Percentiles rank a stretch among this genome's conserved stretches.
These are phyloP conservation scores for Plasmodium gaboni DNA, from an alignment of 169 alveolate species.

Conservation along the genomic window DNA sequence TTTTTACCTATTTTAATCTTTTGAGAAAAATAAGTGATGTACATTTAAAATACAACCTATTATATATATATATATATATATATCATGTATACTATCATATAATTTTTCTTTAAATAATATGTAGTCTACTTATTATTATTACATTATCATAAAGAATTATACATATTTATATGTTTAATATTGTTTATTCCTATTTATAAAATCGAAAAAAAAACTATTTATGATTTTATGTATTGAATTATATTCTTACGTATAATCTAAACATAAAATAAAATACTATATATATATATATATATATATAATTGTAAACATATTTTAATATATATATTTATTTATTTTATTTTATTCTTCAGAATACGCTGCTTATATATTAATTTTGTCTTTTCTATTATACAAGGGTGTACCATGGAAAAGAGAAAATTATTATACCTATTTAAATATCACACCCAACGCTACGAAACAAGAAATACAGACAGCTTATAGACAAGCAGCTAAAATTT, in stretches of 20 bases:
- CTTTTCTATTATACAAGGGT: conserved; percentile 67
- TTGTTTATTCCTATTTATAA: too few species aligned
- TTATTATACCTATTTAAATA: conserved; percentile 42
- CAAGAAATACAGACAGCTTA: conserved; percentile 75
- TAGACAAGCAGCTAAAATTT: conserved; percentile 75
- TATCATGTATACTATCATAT: too few species aligned
- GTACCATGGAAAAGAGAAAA: conserved; percentile 75
- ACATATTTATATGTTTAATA: too few species aligned
- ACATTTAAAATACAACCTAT: too few species aligned
- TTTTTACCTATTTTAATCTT: too few species aligned
- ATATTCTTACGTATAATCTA: neutral
- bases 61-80: too few species aligned
- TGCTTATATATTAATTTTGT: conserved; percentile 41
- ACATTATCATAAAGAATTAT: too few species aligned
- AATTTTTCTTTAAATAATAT: too few species aligned
- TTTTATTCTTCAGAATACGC: conserved; percentile 31
- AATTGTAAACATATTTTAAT: neutral
- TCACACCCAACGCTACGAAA: conserved; percentile 70
- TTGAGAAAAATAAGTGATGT: too few species aligned
- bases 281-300: neutral
- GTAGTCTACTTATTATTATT: too few species aligned
- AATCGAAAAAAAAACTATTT: neutral
- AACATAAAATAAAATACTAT: neutral
- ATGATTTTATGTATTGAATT: neutral
- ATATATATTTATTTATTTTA: neutral